Base-by-base conservation (phyloP, 192 early-diverging fungal genomes). In the Coemansia sp. region DNA sequence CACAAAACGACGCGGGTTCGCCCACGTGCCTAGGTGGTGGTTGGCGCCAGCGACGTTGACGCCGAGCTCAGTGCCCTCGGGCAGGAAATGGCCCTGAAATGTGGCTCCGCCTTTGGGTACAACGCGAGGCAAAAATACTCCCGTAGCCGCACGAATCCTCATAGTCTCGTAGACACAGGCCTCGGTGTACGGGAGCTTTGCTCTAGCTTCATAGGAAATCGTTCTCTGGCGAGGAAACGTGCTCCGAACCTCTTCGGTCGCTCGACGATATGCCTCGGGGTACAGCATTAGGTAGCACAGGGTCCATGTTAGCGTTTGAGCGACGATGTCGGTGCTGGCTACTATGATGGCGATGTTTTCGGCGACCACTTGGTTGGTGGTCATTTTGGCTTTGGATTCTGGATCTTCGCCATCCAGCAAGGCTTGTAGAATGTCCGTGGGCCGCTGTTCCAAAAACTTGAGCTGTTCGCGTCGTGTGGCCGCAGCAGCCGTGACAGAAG, bases 111-210 rank as follows among this genome's bases (percentile, higher is more conserved):
- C 82, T 8, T 62, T 74, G 5, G 74, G 34, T 11, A 84, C 68
- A 0, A 73, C 34, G 13, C 81, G 69, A 27, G 66, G 66, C 6
- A 79, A 59, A 24, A 59, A 44, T 1, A 67, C 40, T 16, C 73
- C 73, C 0, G 72, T 63, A 3, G 74, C 78, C 0, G 72, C 65
- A 4, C 64, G 66, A 11, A 85, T 65, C 2, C 83, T 56, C 66
- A 85, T 14, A 2, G 78, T 54, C 50, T 85, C 83, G 64, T 78
- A 69, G 29, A 85, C 69, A 41, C 76, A 76, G 4, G 78, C 83
- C 41, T 77, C 74, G 14, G 78, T 29, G 19, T 75, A 85, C 10
- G 72, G 72, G 17, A 81, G 61, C 4, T 59, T 35, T 0, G 59
- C 46, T 46, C 71, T 78, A 37, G 63, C 72, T 21, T 77, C 62